Base-by-base conservation (phyloP, 768 basidiomycete species). In the Trametes maxima region DNA sequence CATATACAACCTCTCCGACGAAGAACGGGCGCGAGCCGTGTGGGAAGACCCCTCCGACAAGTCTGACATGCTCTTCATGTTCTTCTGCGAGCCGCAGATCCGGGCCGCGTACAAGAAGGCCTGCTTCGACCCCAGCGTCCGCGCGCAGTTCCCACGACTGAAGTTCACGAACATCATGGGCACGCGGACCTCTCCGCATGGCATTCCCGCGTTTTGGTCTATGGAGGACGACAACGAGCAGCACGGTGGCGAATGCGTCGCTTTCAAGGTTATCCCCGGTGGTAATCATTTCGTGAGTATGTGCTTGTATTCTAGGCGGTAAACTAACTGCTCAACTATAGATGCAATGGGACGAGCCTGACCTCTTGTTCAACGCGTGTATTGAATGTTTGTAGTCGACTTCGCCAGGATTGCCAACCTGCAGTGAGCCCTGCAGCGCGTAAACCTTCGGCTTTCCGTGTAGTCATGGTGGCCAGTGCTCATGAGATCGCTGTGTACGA, bases 201-300 rank as follows among this genome's bases (percentile, higher is more conserved):
- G 22, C 1, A 4, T 60, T 0, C 17, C 45, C 0, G 58, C 62
- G 21, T 49, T 21, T 39, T 73, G 71, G 71, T 54, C 47, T 13
- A 53, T 71, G 2, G 65, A 72, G 53, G 65, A 66, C 28, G 55
- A 68, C 21, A 48, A 57, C 33, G 46, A 56, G 24, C 56, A 46
- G 2, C 12, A 40, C 44, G 57, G 66, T 0, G 62, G 63, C 17
- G 51, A 65, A 5, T 48, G 35, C 8, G 61, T 73, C 36, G 24
- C 53, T n/a, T 62, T 63, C 42, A 60, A 62, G 51, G n/a, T 62
- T 13, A 47, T 68, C 5, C 28, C 56, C 1, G 67, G 67, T 3
- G 35, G 50, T 6, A 71, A 70, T 54, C 72, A 71, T 54, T 73
- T 70, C 43, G 72, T 71, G 50, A 43, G 72, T 67, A 14, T 8